Evolutionary conservation across 306 rosid genomes (phyloP), one percentile per base, ranked within the genome.

Genomic region (Parietaria judaica): DNA sequence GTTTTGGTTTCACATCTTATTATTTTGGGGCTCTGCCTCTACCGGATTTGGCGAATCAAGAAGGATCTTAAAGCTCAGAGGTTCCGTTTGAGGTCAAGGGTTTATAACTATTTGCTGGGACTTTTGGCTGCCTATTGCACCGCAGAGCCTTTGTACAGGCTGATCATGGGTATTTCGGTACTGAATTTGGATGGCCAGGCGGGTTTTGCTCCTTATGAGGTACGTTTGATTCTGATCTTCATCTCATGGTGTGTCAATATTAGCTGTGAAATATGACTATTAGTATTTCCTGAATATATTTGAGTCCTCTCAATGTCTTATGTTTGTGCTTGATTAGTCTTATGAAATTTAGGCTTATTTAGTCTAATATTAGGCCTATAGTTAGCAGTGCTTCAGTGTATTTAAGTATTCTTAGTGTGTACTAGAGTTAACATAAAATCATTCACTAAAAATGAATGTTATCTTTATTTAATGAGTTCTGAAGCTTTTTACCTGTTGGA

Each of bases 201-300:
- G 72, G 76, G 65, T 51, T 83, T 92, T 74, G 88, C 94, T 52
- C 99, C 99, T 37, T 92, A 83, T 69, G 99, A 92, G 96, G 99
- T 88, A 59, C 14, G 68, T 79, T 78, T 66, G 48, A 38, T 60
- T 60, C 35, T 53, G 36, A 23, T 68, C 53, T n/a, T 17, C 5
- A 11, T 36, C 50, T 44, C 41, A 16, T 37, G 52, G 9, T 23
- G 34, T 51, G 14, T 14, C 51, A 54, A 16, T n/a, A 4, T 49
- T 49, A 5, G 53, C 10, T 49, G 9, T 23, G 14, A 17, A 8
- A 6, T 57, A 4, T 37, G 7, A 57, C 17, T 45, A 14, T 17
- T 36, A 9, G 31, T 3, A 57, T 23, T 2, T 23, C 31, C 31
- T 23, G 31, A 23, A 23, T 23, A 23, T 23, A 23, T 23, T 23